These are phyloP conservation scores for Leccinum aurantiacum DNA, from an alignment of 768 basidiomycete species.

Conservation along the genomic window DNA sequence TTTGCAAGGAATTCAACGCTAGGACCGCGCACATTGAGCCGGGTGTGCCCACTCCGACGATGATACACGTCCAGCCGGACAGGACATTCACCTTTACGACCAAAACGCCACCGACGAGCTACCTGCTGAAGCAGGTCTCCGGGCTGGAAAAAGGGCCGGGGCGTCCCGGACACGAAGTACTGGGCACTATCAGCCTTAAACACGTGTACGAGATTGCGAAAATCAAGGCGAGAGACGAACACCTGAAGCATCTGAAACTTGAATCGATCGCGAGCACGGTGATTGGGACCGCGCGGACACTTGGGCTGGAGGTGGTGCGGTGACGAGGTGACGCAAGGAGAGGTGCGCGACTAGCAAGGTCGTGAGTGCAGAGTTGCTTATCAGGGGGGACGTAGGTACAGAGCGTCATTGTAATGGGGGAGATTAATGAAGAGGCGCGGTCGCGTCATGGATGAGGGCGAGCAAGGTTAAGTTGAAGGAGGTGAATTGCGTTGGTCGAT, in stretches of 20 bases:
- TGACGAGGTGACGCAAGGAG: constrained; percentile 40
- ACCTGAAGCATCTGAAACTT: constrained; percentile 81
- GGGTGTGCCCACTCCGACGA: constrained; percentile 87
- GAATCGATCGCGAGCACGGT: constrained; percentile 88
- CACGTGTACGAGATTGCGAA: constrained; percentile 99
- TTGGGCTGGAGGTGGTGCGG: constrained; percentile 89
- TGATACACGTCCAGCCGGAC: constrained; percentile 92
- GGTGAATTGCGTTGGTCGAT: not conserved
- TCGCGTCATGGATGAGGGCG: constrained; percentile 30
- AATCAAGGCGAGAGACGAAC: constrained; percentile 90
- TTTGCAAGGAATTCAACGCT: constrained; percentile 99
- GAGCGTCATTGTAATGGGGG: constrained; percentile 27
- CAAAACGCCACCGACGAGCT: constrained; percentile 87
- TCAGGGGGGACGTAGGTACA: constrained; percentile 15
- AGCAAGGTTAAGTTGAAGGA: constrained; percentile 38
- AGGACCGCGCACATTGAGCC: constrained; percentile 84
- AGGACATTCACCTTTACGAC: constrained; percentile 91
- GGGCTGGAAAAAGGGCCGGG: constrained; percentile 90
- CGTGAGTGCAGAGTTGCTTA: constrained; percentile 23
- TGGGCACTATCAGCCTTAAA: constrained; percentile 88
- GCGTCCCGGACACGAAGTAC: constrained; percentile 73
- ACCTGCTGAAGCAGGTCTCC: constrained; percentile 88
- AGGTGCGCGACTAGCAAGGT: constrained; percentile 30
- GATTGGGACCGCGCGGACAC: constrained; percentile 82
- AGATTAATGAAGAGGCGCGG: constrained; percentile 34